Base-by-base conservation (phyloP, 768 basidiomycete genomes). In the Heimioporus sp. region DNA sequence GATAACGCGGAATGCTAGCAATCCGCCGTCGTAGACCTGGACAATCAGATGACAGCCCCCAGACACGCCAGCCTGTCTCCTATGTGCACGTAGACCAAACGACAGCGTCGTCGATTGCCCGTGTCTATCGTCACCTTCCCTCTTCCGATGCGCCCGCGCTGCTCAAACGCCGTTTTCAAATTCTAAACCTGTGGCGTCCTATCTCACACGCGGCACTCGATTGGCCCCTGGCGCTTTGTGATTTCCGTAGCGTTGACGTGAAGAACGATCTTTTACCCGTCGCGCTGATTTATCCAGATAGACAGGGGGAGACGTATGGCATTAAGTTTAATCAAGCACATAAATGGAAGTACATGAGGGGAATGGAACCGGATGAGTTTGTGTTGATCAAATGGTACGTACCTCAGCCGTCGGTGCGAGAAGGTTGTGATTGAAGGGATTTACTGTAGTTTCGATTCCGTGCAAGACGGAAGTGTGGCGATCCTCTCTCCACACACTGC, bases 151-250 rank as follows among this genome's bases (percentile, higher is more conserved):
- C 68, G 0, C 67, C 67, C 55, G 63, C 32, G 39, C 58, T 79
- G 44, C 69, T 79, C 34, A 61, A 71, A 53, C 63, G 68, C 20
- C 76, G 79, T 52, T 80, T 77, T 64, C 78, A 80, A 56, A 76
- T 81, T 54, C 72, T 81, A 54, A 80, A 80, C 62, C 63, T 81
- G 51, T 81, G 80, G 80, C 72, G 80, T 19, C 80, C 80, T 1
- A 78, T 81, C 58, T 58, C 67, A 16, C 65, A 76, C 52, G 56
- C 70, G 2, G 78, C 77, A 3, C 59, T 63, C n/a, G 80, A 80
- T 52, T 77, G 71, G 67, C 79, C 78, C 6, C 71, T 81, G 35
- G 72, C 74, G 11, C 65, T 78, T 0, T 77, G 77, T 58, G 80
- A 81, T 64, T 79, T 65, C 59, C 68, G 73, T 15, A 74, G 68